Base-by-base conservation (phyloP, 2,329 filamentous ascomycete genomes). In the Ophiocordyceps polyrhachis-furcata region DNA sequence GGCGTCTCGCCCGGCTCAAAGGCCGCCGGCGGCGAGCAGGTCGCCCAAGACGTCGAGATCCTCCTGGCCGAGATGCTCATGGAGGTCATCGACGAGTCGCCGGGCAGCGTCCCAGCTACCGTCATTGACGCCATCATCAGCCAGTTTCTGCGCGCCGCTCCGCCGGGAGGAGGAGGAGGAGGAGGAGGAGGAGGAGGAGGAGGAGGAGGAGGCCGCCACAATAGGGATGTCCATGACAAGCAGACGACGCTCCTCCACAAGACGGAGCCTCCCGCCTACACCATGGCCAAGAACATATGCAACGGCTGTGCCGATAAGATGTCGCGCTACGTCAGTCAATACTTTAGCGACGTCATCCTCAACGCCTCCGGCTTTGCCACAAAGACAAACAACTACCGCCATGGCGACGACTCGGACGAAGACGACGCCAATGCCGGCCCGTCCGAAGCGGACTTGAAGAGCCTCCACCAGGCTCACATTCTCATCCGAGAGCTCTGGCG, bases 261-360 rank as follows among this genome's bases (percentile, higher is more conserved):
- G 56, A 83, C 91, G 49, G 82, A 93, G 46, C 89, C 91, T 1
- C 78, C 87, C 15, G 88, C 91, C 1, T 98, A 98, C 64, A 82
- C 91, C 57, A 93, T 96, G 83, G 89, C 91, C 20, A 93, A 93
- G 62, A 84, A 83, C 2, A 80, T 98, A 41, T 98, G 91, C 66
- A 91, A 87, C 55, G 75, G 75, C 17, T 93, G 81, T 52, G 78
- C 84, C 1, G 89, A 95, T 53, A 93, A 93, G 62, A 95, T 98
- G 89, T 81, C 86, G 1, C 81, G 87, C 49, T 86, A 93, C 52
- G 81, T 96, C 46, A 89, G 86, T 52, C 87, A 93, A 56, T 98
- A 96, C 60, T 98, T 98, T 60, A 93, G 87, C 62, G 87, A 93
- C 46, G 87, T 96, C 44, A 93, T 98, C 47, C 79, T 96, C 49